These are phyloP conservation scores for Eucommia ulmoides DNA, from an alignment of 257 asterid species.

Conservation along the genomic window DNA sequence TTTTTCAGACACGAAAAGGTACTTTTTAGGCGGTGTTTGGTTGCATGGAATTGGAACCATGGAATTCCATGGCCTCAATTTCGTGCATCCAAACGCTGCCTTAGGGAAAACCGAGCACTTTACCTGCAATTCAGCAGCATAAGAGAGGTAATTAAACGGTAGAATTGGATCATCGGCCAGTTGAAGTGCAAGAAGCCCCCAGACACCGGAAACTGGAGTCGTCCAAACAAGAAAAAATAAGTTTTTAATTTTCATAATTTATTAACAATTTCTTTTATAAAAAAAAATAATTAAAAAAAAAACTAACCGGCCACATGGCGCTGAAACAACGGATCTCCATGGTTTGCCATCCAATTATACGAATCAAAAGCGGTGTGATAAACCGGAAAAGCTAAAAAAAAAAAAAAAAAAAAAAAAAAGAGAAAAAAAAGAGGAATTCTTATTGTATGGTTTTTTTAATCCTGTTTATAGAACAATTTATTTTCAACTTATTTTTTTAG, in stretches of 20 bases:
- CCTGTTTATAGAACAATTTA: too few species aligned
- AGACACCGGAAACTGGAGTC: conserved; percentile 58
- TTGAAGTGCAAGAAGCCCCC: conserved; percentile 89
- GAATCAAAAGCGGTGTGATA: conserved; percentile 95
- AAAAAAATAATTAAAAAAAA: conserved; percentile 4
- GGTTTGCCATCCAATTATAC: conserved; percentile 67
- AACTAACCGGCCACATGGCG: conserved; percentile 73
- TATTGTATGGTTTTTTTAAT: too few species aligned
- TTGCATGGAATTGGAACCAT: neutral
- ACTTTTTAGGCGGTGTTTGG: neutral
- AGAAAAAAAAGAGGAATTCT: too few species aligned
- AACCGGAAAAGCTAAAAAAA: conserved; percentile 90
- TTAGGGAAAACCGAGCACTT: neutral
- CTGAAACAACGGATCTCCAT: conserved; percentile 80
- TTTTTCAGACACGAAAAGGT: neutral
- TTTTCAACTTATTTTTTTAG: too few species aligned
- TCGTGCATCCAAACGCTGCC: too few species aligned
- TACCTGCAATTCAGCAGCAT: conserved; percentile 75
- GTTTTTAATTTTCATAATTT: too few species aligned
- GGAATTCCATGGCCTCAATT: too few species aligned
- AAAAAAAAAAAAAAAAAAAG: too few species aligned
- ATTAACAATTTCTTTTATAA: neutral
- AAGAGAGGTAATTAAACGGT: conserved; percentile 75
- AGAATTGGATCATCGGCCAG: conserved; percentile 72
- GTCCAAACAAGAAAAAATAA: neutral